Conservation (phyloP, 2,329 filamentous ascomycete species). For the Fusarium papillatum region DNA sequence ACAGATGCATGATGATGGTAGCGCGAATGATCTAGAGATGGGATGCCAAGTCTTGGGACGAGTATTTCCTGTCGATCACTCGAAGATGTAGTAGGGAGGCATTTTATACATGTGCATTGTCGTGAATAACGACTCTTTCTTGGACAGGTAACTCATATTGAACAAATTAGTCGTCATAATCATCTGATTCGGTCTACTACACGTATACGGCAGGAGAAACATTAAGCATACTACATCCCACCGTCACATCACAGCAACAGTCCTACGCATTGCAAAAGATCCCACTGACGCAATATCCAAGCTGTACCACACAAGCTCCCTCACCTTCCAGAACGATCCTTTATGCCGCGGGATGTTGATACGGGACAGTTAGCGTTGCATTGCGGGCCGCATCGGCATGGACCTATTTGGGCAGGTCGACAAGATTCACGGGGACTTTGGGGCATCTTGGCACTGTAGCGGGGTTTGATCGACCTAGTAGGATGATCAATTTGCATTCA, state of each 20-base stretch:
- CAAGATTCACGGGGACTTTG: conserved; percentile 28
- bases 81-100: background rate
- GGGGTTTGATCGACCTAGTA: conserved; percentile 14
- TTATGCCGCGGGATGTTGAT: conserved; percentile 21
- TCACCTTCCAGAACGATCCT: conserved; percentile 33
- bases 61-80: background rate
- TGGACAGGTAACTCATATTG: conserved; percentile 11
- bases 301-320: conserved; percentile 10
- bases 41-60: background rate
- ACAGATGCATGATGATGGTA: conserved; percentile 23
- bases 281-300: conserved; percentile 9
- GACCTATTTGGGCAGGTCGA: conserved; percentile 32
- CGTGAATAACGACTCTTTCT: background rate
- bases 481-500: background rate
- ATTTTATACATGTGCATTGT: background rate
- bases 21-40: background rate
- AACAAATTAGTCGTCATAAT: conserved; percentile 3
- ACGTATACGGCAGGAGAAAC: conserved; percentile 29
- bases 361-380: conserved; percentile 11
- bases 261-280: conserved; percentile 17
- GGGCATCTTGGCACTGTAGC: conserved; percentile 28
- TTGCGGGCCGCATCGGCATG: conserved; percentile 34
- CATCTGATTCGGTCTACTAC: background rate
- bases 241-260: background rate
- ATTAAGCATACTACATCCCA: background rate